Evolutionary conservation across 306 rosid genomes (phyloP).

Genomic region (Cicer cuneatum): DNA sequence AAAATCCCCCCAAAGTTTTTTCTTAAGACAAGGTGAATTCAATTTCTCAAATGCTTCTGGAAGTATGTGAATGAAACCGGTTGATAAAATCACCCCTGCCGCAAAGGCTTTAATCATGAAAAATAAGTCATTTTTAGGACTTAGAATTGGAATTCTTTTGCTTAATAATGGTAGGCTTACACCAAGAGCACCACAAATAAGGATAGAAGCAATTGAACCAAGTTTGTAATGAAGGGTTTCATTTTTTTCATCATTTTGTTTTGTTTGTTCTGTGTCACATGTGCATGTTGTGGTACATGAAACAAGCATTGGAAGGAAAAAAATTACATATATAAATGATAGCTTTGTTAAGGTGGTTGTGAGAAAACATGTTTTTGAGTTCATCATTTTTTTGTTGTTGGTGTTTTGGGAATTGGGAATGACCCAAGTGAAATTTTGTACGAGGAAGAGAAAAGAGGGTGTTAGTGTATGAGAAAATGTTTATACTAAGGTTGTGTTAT

Average conservation of each 20-base stretch:
- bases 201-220: constrained; percentile 66
- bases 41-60: constrained; percentile 68
- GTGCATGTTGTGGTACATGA: constrained; percentile 41
- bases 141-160: constrained; percentile 57
- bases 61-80: constrained; percentile 74
- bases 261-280: constrained; percentile 41
- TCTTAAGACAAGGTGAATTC: constrained; percentile 60
- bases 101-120: constrained; percentile 80
- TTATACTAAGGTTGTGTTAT: constrained; percentile 18
- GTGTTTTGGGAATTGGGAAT: not conserved
- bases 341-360: constrained; percentile 43
- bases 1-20: constrained; percentile 64
- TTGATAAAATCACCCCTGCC: constrained; percentile 72
- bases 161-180: constrained; percentile 66
- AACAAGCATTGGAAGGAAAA: constrained; percentile 47
- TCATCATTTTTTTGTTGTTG: constrained; percentile 23
- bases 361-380: constrained; percentile 10
- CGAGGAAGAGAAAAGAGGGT: constrained; percentile 17
- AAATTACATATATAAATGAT: constrained; percentile 15
- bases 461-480: constrained; percentile 16
- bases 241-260: constrained; percentile 22
- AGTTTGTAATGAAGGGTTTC: constrained; percentile 58
- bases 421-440: not conserved
- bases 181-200: constrained; percentile 70
- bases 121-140: constrained; percentile 61